Evolutionary conservation across 2,329 filamentous ascomycete species (phyloP), one percentile per base, ranked within the genome.

Genomic region (Clonostachys rosea): DNA sequence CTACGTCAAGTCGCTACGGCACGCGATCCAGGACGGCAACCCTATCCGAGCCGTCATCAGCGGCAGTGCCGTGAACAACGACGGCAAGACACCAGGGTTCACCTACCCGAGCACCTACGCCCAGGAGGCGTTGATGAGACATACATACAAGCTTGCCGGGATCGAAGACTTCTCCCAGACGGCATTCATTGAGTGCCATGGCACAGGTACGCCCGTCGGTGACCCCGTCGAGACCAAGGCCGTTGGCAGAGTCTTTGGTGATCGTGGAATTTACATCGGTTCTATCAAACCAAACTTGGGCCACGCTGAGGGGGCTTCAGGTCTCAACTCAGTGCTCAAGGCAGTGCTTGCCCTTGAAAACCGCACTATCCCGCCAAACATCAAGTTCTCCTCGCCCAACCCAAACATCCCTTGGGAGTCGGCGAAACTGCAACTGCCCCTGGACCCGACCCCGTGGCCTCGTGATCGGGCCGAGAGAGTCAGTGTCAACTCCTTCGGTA

Each of bases 1-100:
- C 5, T 53, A 70, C 2, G 42, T 79, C 9, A 78, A 77, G 54
- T 60, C 54, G 1, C 55, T 77, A 1, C 54, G 58, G 8, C 63
- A 66, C 36, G 75, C 75, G 0, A 56, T 83, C 9, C 54, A 56
- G 6, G 71, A 72, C 37, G 64, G 65, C 6, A 68, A 78, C 52
- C 62, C 64, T 0, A 60, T 69, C 36, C 53, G 63, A 5, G 63
- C 62, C 4, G 57, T 69, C 8, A 61, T 72, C n/a, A 52, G 62
- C 3, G 61, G 51, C 3, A 63, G 61, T 0, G 57, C 51, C 1
- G 46, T 55, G 16, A 70, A 70, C 50, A 51, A 52, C 9, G 71
- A 77, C 49, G 74, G 73, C 4, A 61, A 48, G 7, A 60, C 59
- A 2, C 66, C 65, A 1, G 66, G 67, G 8, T 59, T 76, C 20